phyloP scores from a whole-genome alignment of 805 yeast species.

The Lachancea quebecensis region DNA sequence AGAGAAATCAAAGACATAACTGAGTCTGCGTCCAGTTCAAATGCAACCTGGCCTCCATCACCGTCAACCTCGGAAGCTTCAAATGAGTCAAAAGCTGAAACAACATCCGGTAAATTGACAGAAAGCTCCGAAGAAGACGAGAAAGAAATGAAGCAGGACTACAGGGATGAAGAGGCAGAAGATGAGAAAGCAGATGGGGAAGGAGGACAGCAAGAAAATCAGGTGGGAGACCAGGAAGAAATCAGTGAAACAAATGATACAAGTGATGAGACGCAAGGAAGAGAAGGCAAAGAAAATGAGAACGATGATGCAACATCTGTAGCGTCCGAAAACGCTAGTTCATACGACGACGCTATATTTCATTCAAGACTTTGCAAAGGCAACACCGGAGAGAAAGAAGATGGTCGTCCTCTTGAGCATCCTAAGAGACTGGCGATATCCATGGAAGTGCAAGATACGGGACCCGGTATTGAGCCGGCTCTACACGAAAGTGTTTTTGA shows the following conservation, averaged over 20 bases:
- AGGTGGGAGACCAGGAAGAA: neutral
- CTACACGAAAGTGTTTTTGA: conserved; percentile 83
- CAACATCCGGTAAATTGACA: too few relatives aligned
- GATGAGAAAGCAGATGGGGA: conserved; percentile 9
- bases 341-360: conserved; percentile 39
- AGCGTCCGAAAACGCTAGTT: conserved; percentile 27
- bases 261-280: conserved; percentile 6
- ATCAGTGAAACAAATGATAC: neutral
- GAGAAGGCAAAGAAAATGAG: conserved; percentile 8
- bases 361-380: conserved; percentile 36
- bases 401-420: conserved; percentile 19
- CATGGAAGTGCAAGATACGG: conserved; percentile 79
- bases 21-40: conserved; percentile 14
- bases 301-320: conserved; percentile 13
- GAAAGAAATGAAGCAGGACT: too few relatives aligned
- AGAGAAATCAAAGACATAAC: conserved; percentile 8
- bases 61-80: neutral
- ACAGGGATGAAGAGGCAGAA: conserved; percentile 1
- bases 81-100: too few relatives aligned
- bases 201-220: too few relatives aligned
- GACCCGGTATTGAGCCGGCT: conserved; percentile 86
- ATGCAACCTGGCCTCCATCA: neutral
- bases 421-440: conserved; percentile 34
- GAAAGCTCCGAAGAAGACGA: too few relatives aligned
- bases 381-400: conserved; percentile 7